These are phyloP conservation scores for Adansonia digitata DNA, from an alignment of 345 rosid species.

Conservation along the genomic window DNA sequence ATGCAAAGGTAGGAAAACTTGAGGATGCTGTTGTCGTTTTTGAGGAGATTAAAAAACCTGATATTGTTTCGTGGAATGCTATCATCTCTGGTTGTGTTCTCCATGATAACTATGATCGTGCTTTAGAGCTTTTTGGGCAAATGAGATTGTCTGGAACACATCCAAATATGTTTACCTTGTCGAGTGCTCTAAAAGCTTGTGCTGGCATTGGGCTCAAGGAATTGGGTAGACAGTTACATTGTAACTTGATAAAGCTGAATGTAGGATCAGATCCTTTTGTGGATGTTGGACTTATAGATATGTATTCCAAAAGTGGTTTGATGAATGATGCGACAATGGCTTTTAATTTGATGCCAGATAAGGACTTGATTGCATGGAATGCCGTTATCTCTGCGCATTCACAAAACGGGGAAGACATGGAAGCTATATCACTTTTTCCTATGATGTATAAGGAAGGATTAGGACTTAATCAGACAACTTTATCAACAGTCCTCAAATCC, in stretches of 20 bases:
- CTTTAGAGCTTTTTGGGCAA: constrained; percentile 33
- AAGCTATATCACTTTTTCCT: constrained; percentile 44
- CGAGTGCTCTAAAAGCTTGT: constrained; percentile 59
- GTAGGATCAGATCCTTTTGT: constrained; percentile 39
- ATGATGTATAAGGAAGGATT: constrained; percentile 29
- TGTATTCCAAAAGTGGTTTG: constrained; percentile 44
- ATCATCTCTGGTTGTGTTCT: constrained; percentile 55
- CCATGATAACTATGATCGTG: constrained; percentile 32
- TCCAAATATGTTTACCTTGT: constrained; percentile 51
- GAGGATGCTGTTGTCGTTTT: constrained; percentile 39
- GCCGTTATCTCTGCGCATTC: constrained; percentile 50
- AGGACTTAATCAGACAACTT: constrained; percentile 53
- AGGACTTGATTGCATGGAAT: constrained; percentile 55
- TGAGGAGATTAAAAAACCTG: constrained; percentile 41
- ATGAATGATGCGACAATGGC: constrained; percentile 38
- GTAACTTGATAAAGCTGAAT: constrained; percentile 42
- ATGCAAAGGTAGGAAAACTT: constrained; percentile 46
- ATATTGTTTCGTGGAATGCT: constrained; percentile 66
- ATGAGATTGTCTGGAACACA: constrained; percentile 34
- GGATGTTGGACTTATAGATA: constrained; percentile 51
- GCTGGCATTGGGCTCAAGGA: constrained; percentile 32
- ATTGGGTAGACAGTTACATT: constrained; percentile 47
- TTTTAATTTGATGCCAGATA: constrained; percentile 36
- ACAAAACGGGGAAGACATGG: constrained; percentile 42
- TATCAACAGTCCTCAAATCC: constrained; percentile 55